These are phyloP conservation scores for Yamadazyma membranifaciens DNA, from an alignment of 1,139 yeast genomes.

Conservation along the genomic window DNA sequence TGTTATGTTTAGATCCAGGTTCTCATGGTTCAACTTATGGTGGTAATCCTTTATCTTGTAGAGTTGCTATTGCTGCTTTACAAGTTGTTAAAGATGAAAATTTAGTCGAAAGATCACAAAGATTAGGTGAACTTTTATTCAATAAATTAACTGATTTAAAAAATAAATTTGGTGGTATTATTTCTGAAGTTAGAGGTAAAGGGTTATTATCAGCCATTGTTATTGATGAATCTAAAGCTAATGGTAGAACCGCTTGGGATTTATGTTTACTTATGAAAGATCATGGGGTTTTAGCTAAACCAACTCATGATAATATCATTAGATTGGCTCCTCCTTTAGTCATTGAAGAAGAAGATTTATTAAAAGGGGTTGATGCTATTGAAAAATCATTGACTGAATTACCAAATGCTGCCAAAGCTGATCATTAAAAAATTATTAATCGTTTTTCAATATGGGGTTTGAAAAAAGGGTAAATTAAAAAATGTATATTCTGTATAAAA, in stretches of 20 bases:
- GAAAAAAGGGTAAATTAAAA: background rate
- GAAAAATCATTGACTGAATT: slow-evolving; percentile 58
- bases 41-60: slow-evolving; percentile 94
- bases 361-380: slow-evolving; percentile 77
- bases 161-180: slow-evolving; percentile 63
- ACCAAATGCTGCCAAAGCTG: slow-evolving; percentile 50
- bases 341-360: slow-evolving; percentile 80
- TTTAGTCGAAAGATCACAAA: slow-evolving; percentile 73
- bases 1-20: slow-evolving; percentile 91
- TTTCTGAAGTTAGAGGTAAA: slow-evolving; percentile 88
- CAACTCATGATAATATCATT: slow-evolving; percentile 94
- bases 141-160: slow-evolving; percentile 64
- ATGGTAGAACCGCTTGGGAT: slow-evolving; percentile 96
- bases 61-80: slow-evolving; percentile 92
- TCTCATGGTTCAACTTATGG: slow-evolving; percentile 98
- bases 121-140: slow-evolving; percentile 70
- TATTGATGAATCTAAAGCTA: slow-evolving; percentile 78
- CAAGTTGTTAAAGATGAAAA: slow-evolving; percentile 87
- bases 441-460: background rate
- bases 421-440: slow-evolving; percentile 26
- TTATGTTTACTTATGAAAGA: slow-evolving; percentile 87
- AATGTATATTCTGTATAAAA: background rate
- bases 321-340: slow-evolving; percentile 96
- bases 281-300: slow-evolving; percentile 90
- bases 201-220: slow-evolving; percentile 92